phyloP scores from a whole-genome alignment of 78 protist genomes.

The Monocercomonoides exilis region DNA sequence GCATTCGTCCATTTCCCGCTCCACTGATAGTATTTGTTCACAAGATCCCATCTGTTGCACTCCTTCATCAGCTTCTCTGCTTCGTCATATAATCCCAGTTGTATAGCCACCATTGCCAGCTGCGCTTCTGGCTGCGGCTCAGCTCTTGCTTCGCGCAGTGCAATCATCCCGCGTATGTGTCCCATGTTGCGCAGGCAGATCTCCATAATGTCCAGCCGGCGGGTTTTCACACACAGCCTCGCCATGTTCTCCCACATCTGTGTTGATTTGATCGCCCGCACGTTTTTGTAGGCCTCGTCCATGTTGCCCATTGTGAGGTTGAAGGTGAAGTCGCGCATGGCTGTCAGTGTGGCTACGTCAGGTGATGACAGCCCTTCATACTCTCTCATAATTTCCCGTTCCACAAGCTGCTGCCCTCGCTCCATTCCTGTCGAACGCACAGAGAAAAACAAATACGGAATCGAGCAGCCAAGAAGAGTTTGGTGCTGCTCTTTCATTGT shows the following conservation, averaged over 20 bases:
- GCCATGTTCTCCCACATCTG: conserved; percentile 70
- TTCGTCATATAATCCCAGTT: conserved; percentile 37
- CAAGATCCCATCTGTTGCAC: conserved; percentile 51
- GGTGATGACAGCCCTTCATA: conserved; percentile 48
- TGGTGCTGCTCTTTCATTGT: conserved; percentile 12
- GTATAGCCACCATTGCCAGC: conserved; percentile 58
- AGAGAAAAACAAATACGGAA: neutral
- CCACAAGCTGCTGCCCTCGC: neutral
- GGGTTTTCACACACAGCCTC: conserved; percentile 30
- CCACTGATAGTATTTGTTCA: conserved; percentile 40
- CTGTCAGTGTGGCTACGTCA: conserved; percentile 32
- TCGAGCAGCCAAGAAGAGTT: neutral
- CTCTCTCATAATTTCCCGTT: conserved; percentile 37
- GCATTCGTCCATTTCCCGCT: neutral
- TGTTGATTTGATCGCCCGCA: conserved; percentile 26
- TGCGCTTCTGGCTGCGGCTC: conserved; percentile 36
- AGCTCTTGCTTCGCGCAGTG: neutral
- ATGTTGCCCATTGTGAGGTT: conserved; percentile 57
- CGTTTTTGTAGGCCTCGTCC: conserved; percentile 68
- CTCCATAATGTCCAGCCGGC: conserved; percentile 64
- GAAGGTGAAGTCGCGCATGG: conserved; percentile 52
- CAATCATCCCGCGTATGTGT: conserved; percentile 33
- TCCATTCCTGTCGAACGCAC: neutral
- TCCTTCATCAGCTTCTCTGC: conserved; percentile 40
- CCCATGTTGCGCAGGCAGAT: conserved; percentile 60